phyloP scores from a whole-genome alignment of 73 alveolate genomes.

The Tetrahymena elliotti region DNA sequence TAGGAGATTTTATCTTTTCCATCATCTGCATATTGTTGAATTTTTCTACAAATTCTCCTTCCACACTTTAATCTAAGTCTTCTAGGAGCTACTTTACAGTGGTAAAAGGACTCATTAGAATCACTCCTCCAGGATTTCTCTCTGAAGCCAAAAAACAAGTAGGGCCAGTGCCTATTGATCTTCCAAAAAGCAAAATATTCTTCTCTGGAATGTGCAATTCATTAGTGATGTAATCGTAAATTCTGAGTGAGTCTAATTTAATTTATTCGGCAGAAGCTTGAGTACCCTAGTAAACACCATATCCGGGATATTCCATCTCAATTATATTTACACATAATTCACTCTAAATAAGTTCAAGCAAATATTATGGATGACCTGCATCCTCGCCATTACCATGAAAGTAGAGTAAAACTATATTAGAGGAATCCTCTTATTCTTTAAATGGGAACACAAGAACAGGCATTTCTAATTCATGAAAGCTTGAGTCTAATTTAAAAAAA shows the following conservation, averaged over 20 bases:
- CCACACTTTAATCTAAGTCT: background rate
- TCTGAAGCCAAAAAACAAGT: constrained; percentile 73
- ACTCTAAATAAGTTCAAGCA: constrained; percentile 5
- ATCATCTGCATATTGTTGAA: background rate
- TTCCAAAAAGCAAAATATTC: constrained; percentile 14
- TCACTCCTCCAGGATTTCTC: constrained; percentile 57
- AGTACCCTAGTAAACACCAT: constrained; percentile 22
- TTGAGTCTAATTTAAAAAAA: background rate
- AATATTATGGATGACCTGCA: constrained; percentile 3
- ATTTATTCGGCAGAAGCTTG: constrained; percentile 23
- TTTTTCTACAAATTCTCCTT: background rate
- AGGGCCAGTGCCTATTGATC: constrained; percentile 71
- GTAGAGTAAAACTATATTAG: background rate
- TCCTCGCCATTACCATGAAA: constrained; percentile 42
- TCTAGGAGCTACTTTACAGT: constrained; percentile 51
- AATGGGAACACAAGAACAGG: background rate
- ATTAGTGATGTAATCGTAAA: background rate
- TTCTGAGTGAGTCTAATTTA: constrained; percentile 2
- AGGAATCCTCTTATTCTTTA: background rate
- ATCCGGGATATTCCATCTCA: constrained; percentile 38
- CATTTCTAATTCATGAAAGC: background rate
- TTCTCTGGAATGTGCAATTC: constrained; percentile 19
- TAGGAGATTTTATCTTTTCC: background rate
- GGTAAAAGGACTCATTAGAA: constrained; percentile 78
- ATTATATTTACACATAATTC: constrained; percentile 13